Conservation (phyloP, 163 green algal genomes). For the Coccomyxa subellipsoidea region DNA sequence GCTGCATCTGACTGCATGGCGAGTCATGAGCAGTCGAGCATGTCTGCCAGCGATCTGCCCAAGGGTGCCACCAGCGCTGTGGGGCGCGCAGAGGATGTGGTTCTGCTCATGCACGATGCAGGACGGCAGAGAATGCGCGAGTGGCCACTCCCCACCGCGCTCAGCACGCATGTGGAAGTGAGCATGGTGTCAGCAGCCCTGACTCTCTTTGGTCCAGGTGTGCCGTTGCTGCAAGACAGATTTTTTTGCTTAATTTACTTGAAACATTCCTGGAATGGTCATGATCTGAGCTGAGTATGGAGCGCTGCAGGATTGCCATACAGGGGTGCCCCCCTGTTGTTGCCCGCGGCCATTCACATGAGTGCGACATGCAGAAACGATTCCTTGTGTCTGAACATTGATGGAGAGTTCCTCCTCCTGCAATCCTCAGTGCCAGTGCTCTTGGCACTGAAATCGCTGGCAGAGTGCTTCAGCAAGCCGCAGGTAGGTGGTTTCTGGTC, state of each 20-base stretch:
- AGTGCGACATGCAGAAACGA: not conserved
- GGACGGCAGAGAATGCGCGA: not conserved
- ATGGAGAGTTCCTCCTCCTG: not conserved
- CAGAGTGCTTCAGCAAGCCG: not conserved
- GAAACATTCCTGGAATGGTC: no score
- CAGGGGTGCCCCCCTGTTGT: not conserved
- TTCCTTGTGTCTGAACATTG: not conserved
- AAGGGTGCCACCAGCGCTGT: not conserved
- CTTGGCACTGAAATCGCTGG: not conserved
- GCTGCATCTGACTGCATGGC: not conserved
- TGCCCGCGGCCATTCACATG: constrained; percentile 15
- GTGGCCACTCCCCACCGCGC: not conserved
- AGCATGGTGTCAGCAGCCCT: not conserved
- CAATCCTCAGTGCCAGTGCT: not conserved
- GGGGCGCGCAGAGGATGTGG: not conserved
- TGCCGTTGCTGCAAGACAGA: not conserved
- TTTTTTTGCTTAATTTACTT: no score
- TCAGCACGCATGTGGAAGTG: not conserved
- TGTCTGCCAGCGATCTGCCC: not conserved
- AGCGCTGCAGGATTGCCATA: not conserved
- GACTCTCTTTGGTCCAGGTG: not conserved
- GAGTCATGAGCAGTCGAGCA: not conserved
- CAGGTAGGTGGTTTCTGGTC: not conserved
- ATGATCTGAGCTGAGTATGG: not conserved
- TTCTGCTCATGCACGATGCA: not conserved